Conservation (phyloP, 2,329 filamentous ascomycete species). For the Remersonia thermophila region DNA sequence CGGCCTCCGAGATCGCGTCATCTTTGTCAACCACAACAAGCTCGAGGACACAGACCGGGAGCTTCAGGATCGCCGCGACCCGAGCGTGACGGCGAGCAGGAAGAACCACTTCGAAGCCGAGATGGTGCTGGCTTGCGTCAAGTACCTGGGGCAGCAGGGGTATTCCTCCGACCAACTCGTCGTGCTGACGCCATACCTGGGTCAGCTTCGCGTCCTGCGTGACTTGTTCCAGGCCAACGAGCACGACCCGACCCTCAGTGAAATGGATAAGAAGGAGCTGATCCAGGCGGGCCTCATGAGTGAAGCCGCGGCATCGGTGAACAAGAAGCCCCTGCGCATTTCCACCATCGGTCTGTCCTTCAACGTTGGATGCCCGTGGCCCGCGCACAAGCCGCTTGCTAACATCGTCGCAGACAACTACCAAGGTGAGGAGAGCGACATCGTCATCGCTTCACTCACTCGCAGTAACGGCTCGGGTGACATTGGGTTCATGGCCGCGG, state of each 20-base stretch:
- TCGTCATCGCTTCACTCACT: slow-evolving; percentile 56
- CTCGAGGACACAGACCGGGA: slow-evolving; percentile 34
- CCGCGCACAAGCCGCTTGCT: not conserved
- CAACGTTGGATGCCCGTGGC: not conserved
- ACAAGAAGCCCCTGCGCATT: slow-evolving; percentile 43
- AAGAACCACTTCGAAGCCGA: slow-evolving; percentile 52
- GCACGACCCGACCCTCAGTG: slow-evolving; percentile 54
- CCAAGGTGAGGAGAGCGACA: slow-evolving; percentile 64
- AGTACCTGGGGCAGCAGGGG: slow-evolving; percentile 58
- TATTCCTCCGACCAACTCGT: slow-evolving; percentile 55
- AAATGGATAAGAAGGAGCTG: slow-evolving; percentile 54
- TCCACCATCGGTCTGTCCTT: slow-evolving; percentile 53
- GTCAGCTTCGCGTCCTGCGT: slow-evolving; percentile 48
- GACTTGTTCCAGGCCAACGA: slow-evolving; percentile 36
- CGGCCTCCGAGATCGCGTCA: slow-evolving; percentile 47
- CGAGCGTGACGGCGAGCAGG: slow-evolving; percentile 39
- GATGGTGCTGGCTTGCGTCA: slow-evolving; percentile 53
- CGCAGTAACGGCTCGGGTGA: slow-evolving; percentile 51
- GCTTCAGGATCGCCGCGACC: slow-evolving; percentile 39
- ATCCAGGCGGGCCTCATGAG: slow-evolving; percentile 50
- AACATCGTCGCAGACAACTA: slow-evolving; percentile 49
- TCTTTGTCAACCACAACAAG: slow-evolving; percentile 53
- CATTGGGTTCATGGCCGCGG: slow-evolving; percentile 58
- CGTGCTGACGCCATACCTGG: slow-evolving; percentile 60
- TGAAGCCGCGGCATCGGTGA: slow-evolving; percentile 34